Evolutionary conservation across 2,329 filamentous ascomycete species (phyloP), one percentile per base, ranked within the genome.

Genomic region (Diaporthe ampelina): DNA sequence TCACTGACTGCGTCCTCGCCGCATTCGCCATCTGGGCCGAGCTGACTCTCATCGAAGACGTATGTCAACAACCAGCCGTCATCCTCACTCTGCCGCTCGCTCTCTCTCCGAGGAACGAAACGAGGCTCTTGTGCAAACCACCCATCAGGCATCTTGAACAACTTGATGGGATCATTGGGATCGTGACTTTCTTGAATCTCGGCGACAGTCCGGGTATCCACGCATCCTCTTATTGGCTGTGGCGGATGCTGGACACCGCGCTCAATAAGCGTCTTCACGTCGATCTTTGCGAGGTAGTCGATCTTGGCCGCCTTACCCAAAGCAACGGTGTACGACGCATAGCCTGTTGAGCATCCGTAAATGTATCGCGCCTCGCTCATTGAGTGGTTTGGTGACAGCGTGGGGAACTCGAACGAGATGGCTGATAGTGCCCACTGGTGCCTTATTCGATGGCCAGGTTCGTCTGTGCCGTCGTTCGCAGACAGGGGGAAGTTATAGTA

Each of bases 321-420:
- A 0, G 90, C 90, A 0, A 89, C 86, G 8, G 89, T 88, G 76
- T 92, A 92, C 2, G 88, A 87, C 0, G 87, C 84, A 40, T 86
- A 86, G 0, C 87, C 86, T 0, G 90, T 91, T 29, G 89, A 92
- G 80, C 92, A 94, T 3, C 92, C 92, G 76, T 94, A 94, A 35
- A 94, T 85, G 75, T 90, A 94, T 1, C 85, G 87, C 24, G 90
- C 88, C 13, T 83, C 78, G 3, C 80, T 83, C 91, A 94, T 94
- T 26, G 88, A 86, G 21, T 84, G 79, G 1, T 85, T 83, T 0
- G 89, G 86, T 0, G 88, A 86, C 0, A 93, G 81, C 0, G 89
- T 89, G 0, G 92, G 92, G 69, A 94, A 94, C 76, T 94, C 92
- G 73, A 94, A 92, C 0, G 91, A 88, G 56, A 94, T 90, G 1